Conservation (phyloP, 176 grass and related monocot species). For the Hyparrhenia diplandra region DNA sequence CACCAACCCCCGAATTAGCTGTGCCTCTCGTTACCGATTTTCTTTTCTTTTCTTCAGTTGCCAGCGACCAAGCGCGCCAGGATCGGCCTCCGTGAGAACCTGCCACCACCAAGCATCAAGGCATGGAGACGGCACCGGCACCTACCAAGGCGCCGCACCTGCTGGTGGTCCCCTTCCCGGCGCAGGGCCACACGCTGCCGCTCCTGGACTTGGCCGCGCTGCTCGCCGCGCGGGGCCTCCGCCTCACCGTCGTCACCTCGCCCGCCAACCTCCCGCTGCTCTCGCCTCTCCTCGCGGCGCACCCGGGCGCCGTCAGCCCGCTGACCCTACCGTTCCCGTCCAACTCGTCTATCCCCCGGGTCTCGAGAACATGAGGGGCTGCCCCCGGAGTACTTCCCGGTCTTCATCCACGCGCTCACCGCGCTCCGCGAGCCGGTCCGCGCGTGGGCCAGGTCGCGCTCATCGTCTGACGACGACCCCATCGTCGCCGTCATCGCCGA, state of each 20-base stretch:
- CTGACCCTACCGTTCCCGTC: conserved; percentile 59
- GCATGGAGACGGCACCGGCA: conserved; percentile 21
- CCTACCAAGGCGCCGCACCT: conserved; percentile 15
- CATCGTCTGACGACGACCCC: neutral
- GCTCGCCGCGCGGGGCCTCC: conserved; percentile 40
- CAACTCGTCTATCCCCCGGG: conserved; percentile 40
- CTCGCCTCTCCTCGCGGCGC: conserved; percentile 51
- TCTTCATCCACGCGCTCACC: conserved; percentile 34
- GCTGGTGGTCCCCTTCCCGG: conserved; percentile 48
- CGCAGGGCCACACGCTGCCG: conserved; percentile 60
- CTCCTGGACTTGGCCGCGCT: conserved; percentile 49
- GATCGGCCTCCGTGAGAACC: neutral
- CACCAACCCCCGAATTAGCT: neutral
- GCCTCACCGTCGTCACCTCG: conserved; percentile 52
- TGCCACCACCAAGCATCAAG: neutral
- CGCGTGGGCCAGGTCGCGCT: neutral
- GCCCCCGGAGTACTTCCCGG: neutral
- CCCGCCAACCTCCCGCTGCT: conserved; percentile 43
- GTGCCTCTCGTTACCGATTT: too few relatives aligned
- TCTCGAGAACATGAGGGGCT: conserved; percentile 40
- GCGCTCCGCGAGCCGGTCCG: conserved; percentile 29
- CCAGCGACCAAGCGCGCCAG: neutral
- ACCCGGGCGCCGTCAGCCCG: conserved; percentile 30
- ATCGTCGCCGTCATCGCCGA: conserved; percentile 49
- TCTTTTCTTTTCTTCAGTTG: neutral